phyloP scores from a whole-genome alignment of 805 yeast species.

The Candida chauliodis region DNA sequence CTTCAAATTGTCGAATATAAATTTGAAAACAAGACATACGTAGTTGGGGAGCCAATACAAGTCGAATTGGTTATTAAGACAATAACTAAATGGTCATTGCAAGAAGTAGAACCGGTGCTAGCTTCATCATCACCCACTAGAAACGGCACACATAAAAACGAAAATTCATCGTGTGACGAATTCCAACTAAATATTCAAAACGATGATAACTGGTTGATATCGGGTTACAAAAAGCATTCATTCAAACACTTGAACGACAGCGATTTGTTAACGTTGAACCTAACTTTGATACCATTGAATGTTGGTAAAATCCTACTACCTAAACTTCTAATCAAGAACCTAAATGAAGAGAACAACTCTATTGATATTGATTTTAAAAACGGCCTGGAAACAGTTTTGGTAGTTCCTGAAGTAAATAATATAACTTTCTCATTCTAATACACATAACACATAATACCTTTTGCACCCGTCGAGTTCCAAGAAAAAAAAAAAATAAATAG shows the following conservation, averaged over 20 bases:
- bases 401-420: conserved; percentile 66
- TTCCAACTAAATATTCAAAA: conserved; percentile 48
- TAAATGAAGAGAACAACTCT: conserved; percentile 44
- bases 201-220: conserved; percentile 75
- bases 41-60: conserved; percentile 63
- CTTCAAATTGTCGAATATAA: conserved; percentile 55
- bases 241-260: conserved; percentile 35
- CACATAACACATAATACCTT: neutral
- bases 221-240: conserved; percentile 61
- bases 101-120: conserved; percentile 10
- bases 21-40: conserved; percentile 41
- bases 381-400: conserved; percentile 63
- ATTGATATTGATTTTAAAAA: conserved; percentile 66
- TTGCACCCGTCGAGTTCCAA: neutral
- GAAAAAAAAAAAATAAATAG: neutral
- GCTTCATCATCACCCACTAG: conserved; percentile 24
- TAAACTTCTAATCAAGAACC: conserved; percentile 40
- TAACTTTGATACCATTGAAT: conserved; percentile 68
- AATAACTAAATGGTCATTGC: conserved; percentile 40
- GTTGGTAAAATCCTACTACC: conserved; percentile 75
- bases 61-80: conserved; percentile 43
- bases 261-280: conserved; percentile 18
- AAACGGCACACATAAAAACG: neutral
- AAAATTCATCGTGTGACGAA: conserved; percentile 11
- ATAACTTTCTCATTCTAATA: conserved; percentile 55